Evolutionary conservation across 768 basidiomycete species (phyloP).

Genomic region (Rhodosporidiobolus sp.): DNA sequence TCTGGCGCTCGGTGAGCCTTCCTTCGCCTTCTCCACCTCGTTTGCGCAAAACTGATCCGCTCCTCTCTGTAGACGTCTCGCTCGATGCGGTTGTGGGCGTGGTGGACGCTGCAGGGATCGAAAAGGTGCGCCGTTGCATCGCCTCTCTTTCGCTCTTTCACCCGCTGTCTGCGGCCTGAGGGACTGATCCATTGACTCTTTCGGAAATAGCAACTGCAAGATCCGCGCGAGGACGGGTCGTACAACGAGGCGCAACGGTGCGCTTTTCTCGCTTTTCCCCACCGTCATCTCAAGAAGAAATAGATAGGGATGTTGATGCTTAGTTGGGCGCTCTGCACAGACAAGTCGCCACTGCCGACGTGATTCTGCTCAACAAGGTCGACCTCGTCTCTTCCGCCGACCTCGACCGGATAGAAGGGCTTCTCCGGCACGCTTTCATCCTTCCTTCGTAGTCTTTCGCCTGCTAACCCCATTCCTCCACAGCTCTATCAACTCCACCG

Average conservation of each 20-base stretch:
- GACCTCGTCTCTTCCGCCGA: slow-evolving; percentile 63
- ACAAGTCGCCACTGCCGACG: slow-evolving; percentile 89
- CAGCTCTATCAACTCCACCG: slow-evolving; percentile 67
- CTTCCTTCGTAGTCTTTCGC: neutral
- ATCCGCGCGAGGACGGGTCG: slow-evolving; percentile 30
- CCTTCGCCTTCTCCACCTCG: neutral
- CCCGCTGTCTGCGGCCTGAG: rapidly evolving
- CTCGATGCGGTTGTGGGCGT: slow-evolving; percentile 38
- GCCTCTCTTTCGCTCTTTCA: neutral
- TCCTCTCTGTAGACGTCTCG: slow-evolving; percentile 11
- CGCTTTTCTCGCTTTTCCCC: neutral
- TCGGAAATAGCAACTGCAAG: slow-evolving; percentile 28
- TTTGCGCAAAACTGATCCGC: neutral
- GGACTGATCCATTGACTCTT: too few species aligned
- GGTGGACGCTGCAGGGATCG: slow-evolving; percentile 34
- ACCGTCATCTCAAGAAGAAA: neutral
- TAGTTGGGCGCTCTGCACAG: slow-evolving; percentile 50
- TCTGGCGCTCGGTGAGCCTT: slow-evolving; percentile 23
- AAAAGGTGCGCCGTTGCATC: slow-evolving; percentile 11
- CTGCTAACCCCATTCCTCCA: neutral
- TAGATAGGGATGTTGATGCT: too few species aligned
- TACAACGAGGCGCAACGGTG: slow-evolving; percentile 37
- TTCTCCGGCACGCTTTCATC: slow-evolving; percentile 54
- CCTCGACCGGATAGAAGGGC: slow-evolving; percentile 57
- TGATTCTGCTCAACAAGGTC: slow-evolving; percentile 85